Percentiles rank a stretch among this genome's conserved stretches.
Evolutionary conservation across 257 asterid genomes (phyloP).

Genomic region (Cynanchum wilfordii): DNA sequence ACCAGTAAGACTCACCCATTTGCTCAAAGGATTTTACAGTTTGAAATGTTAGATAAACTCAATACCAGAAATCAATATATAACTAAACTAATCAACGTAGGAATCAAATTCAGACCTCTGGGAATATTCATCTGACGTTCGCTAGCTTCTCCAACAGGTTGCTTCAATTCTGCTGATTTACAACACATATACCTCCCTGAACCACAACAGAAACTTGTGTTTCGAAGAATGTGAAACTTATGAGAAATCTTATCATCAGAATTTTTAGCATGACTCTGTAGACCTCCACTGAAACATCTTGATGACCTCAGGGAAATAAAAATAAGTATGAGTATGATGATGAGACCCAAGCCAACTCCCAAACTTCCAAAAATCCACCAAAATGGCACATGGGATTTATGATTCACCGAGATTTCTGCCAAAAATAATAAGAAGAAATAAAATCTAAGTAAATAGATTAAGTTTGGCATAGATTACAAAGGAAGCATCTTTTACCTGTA

Average conservation of each 20-base stretch:
- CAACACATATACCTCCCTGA: conserved; percentile 60
- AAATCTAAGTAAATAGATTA: background rate
- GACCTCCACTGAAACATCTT: conserved; percentile 36
- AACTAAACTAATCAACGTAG: background rate
- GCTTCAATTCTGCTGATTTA: conserved; percentile 47
- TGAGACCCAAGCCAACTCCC: conserved; percentile 64
- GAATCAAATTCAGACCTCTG: conserved; percentile 42
- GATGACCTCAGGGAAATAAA: conserved; percentile 57
- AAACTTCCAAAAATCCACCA: conserved; percentile 90
- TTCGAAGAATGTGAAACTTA: conserved; percentile 71
- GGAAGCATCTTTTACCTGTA: conserved; percentile 44
- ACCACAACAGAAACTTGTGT: conserved; percentile 77
- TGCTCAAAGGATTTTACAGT: background rate
- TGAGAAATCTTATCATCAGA: conserved; percentile 51
- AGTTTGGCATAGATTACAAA: background rate
- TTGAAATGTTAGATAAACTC: background rate
- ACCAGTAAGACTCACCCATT: background rate
- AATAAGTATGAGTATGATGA: conserved; percentile 40
- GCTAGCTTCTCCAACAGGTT: conserved; percentile 58
- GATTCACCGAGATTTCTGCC: conserved; percentile 46
- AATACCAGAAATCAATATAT: background rate
- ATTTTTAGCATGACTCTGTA: conserved; percentile 41
- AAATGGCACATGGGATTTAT: conserved; percentile 50
- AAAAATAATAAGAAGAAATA: conserved; percentile 8
- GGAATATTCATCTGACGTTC: conserved; percentile 75